Base-by-base conservation (phyloP, 352 stramenopile species). In the Pythium insidiosum region DNA sequence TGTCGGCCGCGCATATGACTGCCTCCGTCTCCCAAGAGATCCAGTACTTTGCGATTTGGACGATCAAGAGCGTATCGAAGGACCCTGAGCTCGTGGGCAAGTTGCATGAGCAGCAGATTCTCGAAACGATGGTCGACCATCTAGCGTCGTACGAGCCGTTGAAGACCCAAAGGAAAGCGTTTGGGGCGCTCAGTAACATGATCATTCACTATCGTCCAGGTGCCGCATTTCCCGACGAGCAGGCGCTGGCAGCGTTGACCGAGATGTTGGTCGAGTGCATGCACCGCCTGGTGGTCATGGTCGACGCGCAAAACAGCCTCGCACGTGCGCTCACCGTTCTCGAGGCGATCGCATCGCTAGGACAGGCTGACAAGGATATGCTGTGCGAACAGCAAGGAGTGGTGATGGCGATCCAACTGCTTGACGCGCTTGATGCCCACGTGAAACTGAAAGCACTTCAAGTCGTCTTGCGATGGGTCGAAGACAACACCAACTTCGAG, bases 11-110 rank as follows among this genome's bases (percentile, higher is more conserved):
- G n/a, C n/a, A n/a, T n/a, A n/a, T n/a, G n/a, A n/a, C n/a, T n/a
- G n/a, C n/a, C n/a, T n/a, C n/a, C n/a, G n/a, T n/a, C n/a, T n/a
- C n/a, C n/a, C n/a, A n/a, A 3, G 47, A 54, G 4, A 50, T 82
- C 2, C 62, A 82, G 19, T 63, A 69, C 28, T 79, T 80, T 33
- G 69, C 70, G 0, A 45, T 66, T 1, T 79, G 62, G 61, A 58
- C 86, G 3, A 47, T 86, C 21, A 65, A 68, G 11, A 75, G 57
- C 29, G 53, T 90, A 4, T 73, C 77, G 9, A 80, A 84, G 33
- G 77, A 90, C 38, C 30, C 25, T 0, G 77, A 90, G 35, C 59
- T 90, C 1, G 61, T 80, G 7, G 51, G 59, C n/a, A 85, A 87
- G 45, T 49, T 90, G 0, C 51, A 66, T 13, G 67, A 78, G 5